Evolutionary conservation across 495 filamentous ascomycete genomes (phyloP).

Genomic region (Staphylotrichum longicolle): DNA sequence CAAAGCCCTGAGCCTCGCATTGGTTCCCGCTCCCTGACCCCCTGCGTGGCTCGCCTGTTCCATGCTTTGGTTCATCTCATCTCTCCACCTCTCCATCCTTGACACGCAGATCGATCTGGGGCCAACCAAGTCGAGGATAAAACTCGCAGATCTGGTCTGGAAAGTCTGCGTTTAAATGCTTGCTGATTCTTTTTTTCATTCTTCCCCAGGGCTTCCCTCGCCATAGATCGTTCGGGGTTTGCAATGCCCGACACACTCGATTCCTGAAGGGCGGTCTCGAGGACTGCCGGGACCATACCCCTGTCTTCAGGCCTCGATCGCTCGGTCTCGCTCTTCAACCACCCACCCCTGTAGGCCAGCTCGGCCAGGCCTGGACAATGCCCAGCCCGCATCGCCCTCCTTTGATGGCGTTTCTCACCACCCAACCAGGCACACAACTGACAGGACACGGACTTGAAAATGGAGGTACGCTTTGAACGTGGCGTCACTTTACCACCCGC

Average conservation of each 20-base stretch:
- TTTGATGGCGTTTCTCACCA: no score
- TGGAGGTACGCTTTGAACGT: neutral
- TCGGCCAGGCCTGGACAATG: no score
- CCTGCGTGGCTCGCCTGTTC: neutral
- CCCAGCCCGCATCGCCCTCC: neutral
- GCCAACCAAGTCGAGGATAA: neutral
- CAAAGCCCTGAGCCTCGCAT: neutral
- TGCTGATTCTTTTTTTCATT: neutral
- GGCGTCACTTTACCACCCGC: neutral
- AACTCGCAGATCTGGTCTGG: neutral
- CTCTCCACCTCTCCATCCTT: neutral
- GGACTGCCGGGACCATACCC: neutral
- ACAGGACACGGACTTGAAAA: neutral
- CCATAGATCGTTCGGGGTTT: slow-evolving; percentile 1
- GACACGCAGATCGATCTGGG: slow-evolving; percentile 11
- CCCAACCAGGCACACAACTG: neutral
- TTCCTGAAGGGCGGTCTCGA: neutral
- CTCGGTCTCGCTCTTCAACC: no score
- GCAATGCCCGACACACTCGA: neutral
- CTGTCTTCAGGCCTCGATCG: neutral
- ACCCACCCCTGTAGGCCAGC: no score
- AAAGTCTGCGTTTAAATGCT: slow-evolving; percentile 6
- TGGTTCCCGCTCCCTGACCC: neutral
- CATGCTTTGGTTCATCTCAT: neutral
- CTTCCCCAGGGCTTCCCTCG: neutral